Base-by-base conservation (phyloP, 1,284 basidiomycete species). In the Ustilago bromivora region DNA sequence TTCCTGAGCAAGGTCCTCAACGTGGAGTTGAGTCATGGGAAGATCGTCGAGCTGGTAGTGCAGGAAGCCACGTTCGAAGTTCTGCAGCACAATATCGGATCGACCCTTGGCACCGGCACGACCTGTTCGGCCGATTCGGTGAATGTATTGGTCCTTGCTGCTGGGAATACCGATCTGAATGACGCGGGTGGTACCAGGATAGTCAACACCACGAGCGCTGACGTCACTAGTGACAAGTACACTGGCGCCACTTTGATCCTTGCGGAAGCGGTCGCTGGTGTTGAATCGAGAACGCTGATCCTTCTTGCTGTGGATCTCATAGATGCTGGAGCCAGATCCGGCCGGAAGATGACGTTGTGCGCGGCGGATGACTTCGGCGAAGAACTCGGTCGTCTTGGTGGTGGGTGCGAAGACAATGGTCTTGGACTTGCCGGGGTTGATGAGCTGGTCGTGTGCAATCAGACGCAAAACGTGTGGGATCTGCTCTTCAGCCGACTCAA, bases 71-170 rank as follows among this genome's bases (percentile, higher is more conserved):
- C 89, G 87, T 87, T 99, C 96, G 89, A 91, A 96, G 12, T 93
- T 92, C 11, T 93, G 88, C 28, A 98, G 89, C 23, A 99, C 90
- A 57, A 99, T 87, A 87, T 99, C 96, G 8, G 92, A 94, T 65
- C 95, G 91, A 0, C 93, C 94, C 31, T 87, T 86, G 43, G 89
- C 89, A 31, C 88, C 88, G 2, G 91, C 93, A 81, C 96, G 92
- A 23, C 95, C 95, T 0, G 96, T 97, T 70, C 95, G 90, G 2
- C 95, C 95, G 55, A 98, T 91, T 72, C 96, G 92, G 84, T 98
- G 95, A 58, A 96, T 89, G 86, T 99, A 99, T 81, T 93, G 91
- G 54, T 95, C 92, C 11, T 90, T 86, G 6, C 87, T 89, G 8
- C 88, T 85, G 0, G 96, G 95, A 5, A 93, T 88, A 66, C 96